A percentile compares a stretch with the other conserved stretches of the same genome.
Evolutionary conservation across 2,329 filamentous ascomycete species (phyloP).

Genomic region (Sphaerulina musiva): DNA sequence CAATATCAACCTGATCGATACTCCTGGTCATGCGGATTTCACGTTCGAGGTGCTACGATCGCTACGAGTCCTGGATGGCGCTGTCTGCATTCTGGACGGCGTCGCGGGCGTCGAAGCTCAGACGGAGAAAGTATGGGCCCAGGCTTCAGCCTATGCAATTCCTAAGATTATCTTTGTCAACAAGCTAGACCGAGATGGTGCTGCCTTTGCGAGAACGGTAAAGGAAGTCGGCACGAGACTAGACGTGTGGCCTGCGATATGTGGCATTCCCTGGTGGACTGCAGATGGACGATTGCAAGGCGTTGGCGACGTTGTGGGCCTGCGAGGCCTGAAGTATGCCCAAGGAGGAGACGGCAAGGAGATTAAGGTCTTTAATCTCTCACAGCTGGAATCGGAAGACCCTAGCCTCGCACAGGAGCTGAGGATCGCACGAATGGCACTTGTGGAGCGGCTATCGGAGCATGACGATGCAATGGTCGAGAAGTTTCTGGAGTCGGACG

Average conservation of each 20-base stretch:
- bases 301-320: conserved; percentile 73
- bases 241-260: conserved; percentile 79
- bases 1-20: conserved; percentile 88
- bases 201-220: conserved; percentile 75
- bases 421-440: conserved; percentile 64
- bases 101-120: conserved; percentile 94
- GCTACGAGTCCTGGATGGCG: conserved; percentile 77
- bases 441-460: conserved; percentile 80
- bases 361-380: conserved; percentile 45
- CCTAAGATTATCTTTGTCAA: conserved; percentile 78
- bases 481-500: conserved; percentile 69
- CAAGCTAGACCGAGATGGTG: conserved; percentile 77
- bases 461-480: conserved; percentile 83
- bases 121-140: conserved; percentile 92
- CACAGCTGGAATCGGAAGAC: conserved; percentile 48
- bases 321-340: conserved; percentile 69
- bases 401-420: conserved; percentile 57
- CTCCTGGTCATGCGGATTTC: conserved; percentile 93
- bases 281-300: conserved; percentile 70
- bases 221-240: conserved; percentile 76
- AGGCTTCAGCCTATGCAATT: conserved; percentile 78
- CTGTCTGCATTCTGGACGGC: conserved; percentile 86
- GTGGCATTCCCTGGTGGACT: conserved; percentile 89
- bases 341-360: conserved; percentile 59
- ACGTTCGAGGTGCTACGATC: conserved; percentile 94